A percentile compares a stretch with the other conserved stretches of the same genome.
Evolutionary conservation across 495 filamentous ascomycete species (phyloP).

Genomic region (Polyplosphaeria fusca): DNA sequence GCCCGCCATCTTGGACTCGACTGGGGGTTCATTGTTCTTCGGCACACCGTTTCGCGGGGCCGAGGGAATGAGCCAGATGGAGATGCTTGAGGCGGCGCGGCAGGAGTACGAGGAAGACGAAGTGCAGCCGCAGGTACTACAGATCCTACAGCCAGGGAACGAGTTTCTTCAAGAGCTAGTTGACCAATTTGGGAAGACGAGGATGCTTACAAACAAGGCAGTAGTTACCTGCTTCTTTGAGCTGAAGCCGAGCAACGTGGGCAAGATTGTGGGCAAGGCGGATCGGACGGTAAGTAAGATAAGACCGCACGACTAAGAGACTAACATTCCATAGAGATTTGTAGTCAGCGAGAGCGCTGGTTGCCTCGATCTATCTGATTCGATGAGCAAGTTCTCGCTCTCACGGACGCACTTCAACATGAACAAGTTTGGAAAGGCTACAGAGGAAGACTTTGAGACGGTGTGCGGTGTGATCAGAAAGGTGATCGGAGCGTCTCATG

Average conservation of each 20-base stretch:
- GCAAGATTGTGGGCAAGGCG: slow-evolving; percentile 12
- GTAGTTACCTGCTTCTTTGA: slow-evolving; percentile 20
- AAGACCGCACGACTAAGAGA: neutral
- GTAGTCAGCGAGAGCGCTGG: slow-evolving; percentile 27
- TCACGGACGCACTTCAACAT: slow-evolving; percentile 28
- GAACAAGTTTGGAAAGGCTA: slow-evolving; percentile 29
- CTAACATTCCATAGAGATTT: slow-evolving; percentile 15
- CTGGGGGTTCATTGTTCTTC: slow-evolving; percentile 14
- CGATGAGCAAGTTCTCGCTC: slow-evolving; percentile 25
- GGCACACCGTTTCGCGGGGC: slow-evolving; percentile 27
- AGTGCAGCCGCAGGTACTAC: slow-evolving; percentile 16
- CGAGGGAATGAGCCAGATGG: slow-evolving; percentile 16
- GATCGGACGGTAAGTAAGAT: slow-evolving; percentile 6
- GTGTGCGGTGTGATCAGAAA: slow-evolving; percentile 17
- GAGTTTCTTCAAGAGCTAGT: slow-evolving; percentile 23
- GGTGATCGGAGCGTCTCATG: slow-evolving; percentile 15
- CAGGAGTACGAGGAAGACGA: slow-evolving; percentile 7
- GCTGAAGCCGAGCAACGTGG: slow-evolving; percentile 22
- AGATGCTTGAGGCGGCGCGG: slow-evolving; percentile 22
- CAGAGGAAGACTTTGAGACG: slow-evolving; percentile 31
- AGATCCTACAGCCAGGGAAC: slow-evolving; percentile 21
- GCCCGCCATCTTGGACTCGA: slow-evolving; percentile 12
- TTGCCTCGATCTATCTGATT: slow-evolving; percentile 20
- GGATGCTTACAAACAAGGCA: slow-evolving; percentile 11
- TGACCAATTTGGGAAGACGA: slow-evolving; percentile 20